Evolutionary conservation across 1,284 basidiomycete genomes (phyloP), one percentile per base, ranked within the genome.

Genomic region (Gymnopus androsaceus): DNA sequence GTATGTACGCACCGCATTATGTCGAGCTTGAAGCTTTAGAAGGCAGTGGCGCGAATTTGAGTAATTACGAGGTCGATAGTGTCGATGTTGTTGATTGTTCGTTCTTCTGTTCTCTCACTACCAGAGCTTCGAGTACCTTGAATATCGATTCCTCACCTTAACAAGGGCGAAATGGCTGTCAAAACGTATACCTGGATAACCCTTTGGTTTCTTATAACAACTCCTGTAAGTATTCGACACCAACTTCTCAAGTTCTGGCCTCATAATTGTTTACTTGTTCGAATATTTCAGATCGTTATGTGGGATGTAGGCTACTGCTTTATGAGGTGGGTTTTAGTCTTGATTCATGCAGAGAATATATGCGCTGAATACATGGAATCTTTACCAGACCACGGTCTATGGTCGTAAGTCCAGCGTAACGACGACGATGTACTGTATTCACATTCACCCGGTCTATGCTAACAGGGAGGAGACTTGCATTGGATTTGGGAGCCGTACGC

Each of bases 401-500:
- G 77, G 65, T 68, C n/a, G 55, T 61, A 44, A 23, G 42, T 49
- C 30, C 23, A 11, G 27, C 36, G 34, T 27, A 30, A 17, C 45
- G 72, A 21, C 27, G 15, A 9, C 6, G 9, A n/a, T 27, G 9
- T 28, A 38, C 17, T 17, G 15, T 8, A 27, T 28, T 4, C 12
- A 9, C 9, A 37, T 48, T 4, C 51, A 49, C 30, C 31, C 38
- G 25, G 23, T 34, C 19, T 38, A 23, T 54, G 31, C 11, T 46
- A 28, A 17, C 55, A 78, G 76, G 92, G 90, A 1, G 93, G 93
- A 1, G 90, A 94, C 71, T 75, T 94, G 37, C 86, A 92, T 62
- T 94, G 90, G 91, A 82, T 95, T 47, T 95, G 92, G 93, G 77
- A 81, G 60, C 91, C 91, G 1, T 94, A 94, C 67, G 81, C 75